Evolutionary conservation across 108 stramenopile species (phyloP).

Genomic region (Aurantiochytrium sp.): DNA sequence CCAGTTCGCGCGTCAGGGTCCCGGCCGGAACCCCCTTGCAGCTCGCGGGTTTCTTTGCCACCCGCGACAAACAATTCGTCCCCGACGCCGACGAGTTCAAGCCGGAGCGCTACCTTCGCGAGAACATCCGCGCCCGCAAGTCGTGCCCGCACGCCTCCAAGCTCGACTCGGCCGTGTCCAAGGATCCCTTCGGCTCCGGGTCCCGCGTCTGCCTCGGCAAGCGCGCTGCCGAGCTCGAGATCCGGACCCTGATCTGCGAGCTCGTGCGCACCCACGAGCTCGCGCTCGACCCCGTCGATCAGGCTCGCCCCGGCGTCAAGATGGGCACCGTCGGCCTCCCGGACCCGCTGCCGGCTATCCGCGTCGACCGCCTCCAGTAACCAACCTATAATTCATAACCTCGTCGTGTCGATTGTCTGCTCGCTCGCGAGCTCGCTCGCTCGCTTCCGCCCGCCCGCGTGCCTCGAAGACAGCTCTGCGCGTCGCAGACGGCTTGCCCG

Average conservation of each 20-base stretch:
- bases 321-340: too few relatives aligned
- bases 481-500: too few relatives aligned
- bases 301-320: not conserved
- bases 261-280: not conserved
- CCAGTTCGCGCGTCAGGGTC: not conserved
- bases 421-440: not conserved
- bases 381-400: not conserved
- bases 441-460: not conserved
- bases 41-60: not conserved
- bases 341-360: too few relatives aligned
- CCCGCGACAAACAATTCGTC: not conserved
- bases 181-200: not conserved
- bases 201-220: conserved; percentile 15
- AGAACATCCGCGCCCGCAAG: not conserved
- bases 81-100: conserved; percentile 13
- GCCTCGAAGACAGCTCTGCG: not conserved
- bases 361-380: not conserved
- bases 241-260: not conserved
- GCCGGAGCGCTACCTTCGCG: not conserved
- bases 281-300: not conserved
- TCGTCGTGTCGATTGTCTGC: not conserved
- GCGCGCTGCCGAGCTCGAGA: conserved; percentile 1
- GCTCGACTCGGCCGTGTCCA: not conserved
- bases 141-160: not conserved
- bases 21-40: not conserved